Evolutionary conservation across 805 yeast species (phyloP).

Genomic region (Henningerozyma blattae): DNA sequence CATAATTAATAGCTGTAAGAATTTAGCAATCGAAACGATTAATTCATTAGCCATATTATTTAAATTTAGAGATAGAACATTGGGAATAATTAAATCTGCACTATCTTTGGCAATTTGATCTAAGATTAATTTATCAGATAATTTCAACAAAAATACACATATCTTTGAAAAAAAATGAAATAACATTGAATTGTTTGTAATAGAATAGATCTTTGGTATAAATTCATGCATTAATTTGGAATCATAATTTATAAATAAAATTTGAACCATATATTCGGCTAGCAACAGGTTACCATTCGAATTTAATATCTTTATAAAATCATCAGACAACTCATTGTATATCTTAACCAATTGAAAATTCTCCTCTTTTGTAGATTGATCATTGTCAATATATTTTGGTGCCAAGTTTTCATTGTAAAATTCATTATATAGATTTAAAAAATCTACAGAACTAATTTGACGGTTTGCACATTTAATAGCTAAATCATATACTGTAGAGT

Average conservation of each 20-base stretch:
- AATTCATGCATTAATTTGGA: constrained; percentile 14
- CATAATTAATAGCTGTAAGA: constrained; percentile 10
- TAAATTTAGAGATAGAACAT: constrained; percentile 8
- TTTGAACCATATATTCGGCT: constrained; percentile 20
- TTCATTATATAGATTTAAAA: constrained; percentile 22
- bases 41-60: constrained; percentile 8
- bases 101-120: constrained; percentile 20
- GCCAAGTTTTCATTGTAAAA: constrained; percentile 21
- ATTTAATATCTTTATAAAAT: constrained; percentile 14
- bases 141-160: constrained; percentile 13
- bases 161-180: constrained; percentile 20
- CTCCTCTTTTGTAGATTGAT: constrained; percentile 1
- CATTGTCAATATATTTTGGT: constrained; percentile 9
- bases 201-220: constrained; percentile 13
- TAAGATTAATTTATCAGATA: constrained; percentile 19
- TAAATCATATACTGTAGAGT: constrained; percentile 13
- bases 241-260: constrained; percentile 21
- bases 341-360: constrained; percentile 2
- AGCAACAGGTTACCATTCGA: constrained; percentile 9
- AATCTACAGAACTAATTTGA: constrained; percentile 17
- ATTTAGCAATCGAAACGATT: constrained; percentile 17
- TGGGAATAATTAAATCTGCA: constrained; percentile 15
- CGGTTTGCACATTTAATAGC: constrained; percentile 19
- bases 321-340: constrained; percentile 4
- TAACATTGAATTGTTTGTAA: constrained; percentile 8